Conservation (phyloP, 306 rosid species). For the Castanea mollissima region DNA sequence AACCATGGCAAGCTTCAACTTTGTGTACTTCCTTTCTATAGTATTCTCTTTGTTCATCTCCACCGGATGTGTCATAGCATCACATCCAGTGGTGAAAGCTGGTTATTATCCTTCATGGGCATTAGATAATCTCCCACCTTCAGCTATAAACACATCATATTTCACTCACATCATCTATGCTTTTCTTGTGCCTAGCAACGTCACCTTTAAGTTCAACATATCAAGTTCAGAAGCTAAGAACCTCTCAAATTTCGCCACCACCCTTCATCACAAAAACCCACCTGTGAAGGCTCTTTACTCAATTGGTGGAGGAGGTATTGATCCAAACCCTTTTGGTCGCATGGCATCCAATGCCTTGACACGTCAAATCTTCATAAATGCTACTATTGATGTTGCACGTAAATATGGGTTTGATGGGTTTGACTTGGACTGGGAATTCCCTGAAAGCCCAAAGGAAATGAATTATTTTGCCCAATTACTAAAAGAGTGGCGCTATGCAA, state of each 20-base stretch:
- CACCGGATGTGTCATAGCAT: neutral
- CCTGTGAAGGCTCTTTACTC: slow-evolving; percentile 45
- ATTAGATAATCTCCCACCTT: slow-evolving; percentile 43
- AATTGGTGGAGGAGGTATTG: slow-evolving; percentile 47
- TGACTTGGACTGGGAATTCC: slow-evolving; percentile 79
- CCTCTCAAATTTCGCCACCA: slow-evolving; percentile 46
- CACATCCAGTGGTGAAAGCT: slow-evolving; percentile 38
- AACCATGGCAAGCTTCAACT: neutral
- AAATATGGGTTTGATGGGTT: slow-evolving; percentile 60
- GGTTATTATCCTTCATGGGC: slow-evolving; percentile 48
- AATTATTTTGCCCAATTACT: slow-evolving; percentile 34
- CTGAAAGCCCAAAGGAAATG: slow-evolving; percentile 44
- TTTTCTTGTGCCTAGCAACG: slow-evolving; percentile 44
- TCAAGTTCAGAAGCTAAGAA: slow-evolving; percentile 23
- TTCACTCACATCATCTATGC: slow-evolving; percentile 69
- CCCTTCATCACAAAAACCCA: slow-evolving; percentile 29
- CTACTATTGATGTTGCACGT: slow-evolving; percentile 53
- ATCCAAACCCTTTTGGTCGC: slow-evolving; percentile 27
- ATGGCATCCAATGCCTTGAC: slow-evolving; percentile 39
- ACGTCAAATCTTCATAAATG: slow-evolving; percentile 55
- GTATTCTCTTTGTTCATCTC: slow-evolving; percentile 2
- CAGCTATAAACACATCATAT: slow-evolving; percentile 58
- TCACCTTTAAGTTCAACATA: slow-evolving; percentile 34
- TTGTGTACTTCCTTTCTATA: neutral
- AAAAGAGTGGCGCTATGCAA: slow-evolving; percentile 33